Conservation (phyloP, 345 rosid species). For the Durio zibethinus region DNA sequence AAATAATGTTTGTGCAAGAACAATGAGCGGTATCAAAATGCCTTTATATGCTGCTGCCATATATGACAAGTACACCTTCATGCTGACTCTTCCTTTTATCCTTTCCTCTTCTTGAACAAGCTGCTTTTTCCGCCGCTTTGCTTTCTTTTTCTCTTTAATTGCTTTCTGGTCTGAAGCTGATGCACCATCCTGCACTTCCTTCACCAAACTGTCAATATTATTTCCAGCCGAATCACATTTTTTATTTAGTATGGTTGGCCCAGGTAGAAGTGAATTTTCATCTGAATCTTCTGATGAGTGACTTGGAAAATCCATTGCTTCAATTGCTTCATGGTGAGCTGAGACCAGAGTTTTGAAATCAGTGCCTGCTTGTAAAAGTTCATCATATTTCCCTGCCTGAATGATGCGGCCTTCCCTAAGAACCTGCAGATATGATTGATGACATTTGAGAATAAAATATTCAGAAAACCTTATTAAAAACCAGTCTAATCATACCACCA, state of each 20-base stretch:
- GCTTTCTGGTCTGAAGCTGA: slow-evolving; percentile 75
- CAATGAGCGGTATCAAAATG: slow-evolving; percentile 77
- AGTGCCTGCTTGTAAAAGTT: slow-evolving; percentile 95
- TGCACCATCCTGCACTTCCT: slow-evolving; percentile 84
- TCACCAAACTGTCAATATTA: slow-evolving; percentile 64
- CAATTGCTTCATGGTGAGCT: slow-evolving; percentile 98
- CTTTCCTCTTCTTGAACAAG: slow-evolving; percentile 99
- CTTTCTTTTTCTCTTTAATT: slow-evolving; percentile 78
- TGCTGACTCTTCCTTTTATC: slow-evolving; percentile 89
- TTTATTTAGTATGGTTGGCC: slow-evolving; percentile 35
- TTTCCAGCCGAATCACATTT: slow-evolving; percentile 54
- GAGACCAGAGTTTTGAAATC: slow-evolving; percentile 90
- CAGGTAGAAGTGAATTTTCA: slow-evolving; percentile 46
- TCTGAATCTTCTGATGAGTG: slow-evolving; percentile 92
- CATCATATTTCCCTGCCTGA: slow-evolving; percentile 97
- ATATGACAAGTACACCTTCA: slow-evolving; percentile 95
- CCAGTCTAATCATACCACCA: neutral
- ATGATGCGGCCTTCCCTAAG: slow-evolving; percentile 88
- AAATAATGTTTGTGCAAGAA: slow-evolving; percentile 79
- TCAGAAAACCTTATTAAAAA: neutral
- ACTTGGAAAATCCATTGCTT: slow-evolving; percentile 87
- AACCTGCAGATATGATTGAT: slow-evolving; percentile 52
- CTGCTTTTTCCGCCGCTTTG: slow-evolving; percentile 88
- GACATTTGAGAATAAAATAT: neutral
- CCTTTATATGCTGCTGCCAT: slow-evolving; percentile 99